Evolutionary conservation across 176 grass and related monocot species (phyloP).

Genomic region (Triticum monococcum): DNA sequence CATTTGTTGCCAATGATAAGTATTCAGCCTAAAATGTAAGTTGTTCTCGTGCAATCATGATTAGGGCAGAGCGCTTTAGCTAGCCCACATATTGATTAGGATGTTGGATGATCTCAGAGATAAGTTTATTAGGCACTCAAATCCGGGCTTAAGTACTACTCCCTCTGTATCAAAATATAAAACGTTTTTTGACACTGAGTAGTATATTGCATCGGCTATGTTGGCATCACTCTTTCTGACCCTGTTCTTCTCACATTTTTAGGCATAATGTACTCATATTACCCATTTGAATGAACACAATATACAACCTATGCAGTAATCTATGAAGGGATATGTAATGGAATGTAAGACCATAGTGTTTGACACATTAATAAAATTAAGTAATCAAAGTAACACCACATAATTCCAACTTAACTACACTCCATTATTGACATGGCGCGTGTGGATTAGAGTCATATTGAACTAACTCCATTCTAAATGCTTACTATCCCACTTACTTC

Average conservation of each 20-base stretch:
- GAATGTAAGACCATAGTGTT: neutral
- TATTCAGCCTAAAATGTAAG: neutral
- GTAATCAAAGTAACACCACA: neutral
- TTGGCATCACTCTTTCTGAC: neutral
- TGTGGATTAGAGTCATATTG: neutral
- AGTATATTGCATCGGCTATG: neutral
- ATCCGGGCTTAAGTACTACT: neutral
- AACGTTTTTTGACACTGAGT: neutral
- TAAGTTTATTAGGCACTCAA: neutral
- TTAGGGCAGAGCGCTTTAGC: neutral
- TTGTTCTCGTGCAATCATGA: neutral
- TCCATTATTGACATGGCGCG: neutral
- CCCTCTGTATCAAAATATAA: too few relatives aligned
- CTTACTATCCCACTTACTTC: conserved; percentile 44
- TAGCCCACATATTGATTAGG: neutral
- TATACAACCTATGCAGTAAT: neutral
- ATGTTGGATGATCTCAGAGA: neutral
- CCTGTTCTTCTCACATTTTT: neutral
- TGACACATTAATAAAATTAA: neutral
- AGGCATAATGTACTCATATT: neutral
- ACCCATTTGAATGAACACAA: neutral
- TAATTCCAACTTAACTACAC: neutral
- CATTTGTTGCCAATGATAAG: neutral
- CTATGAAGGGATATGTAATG: neutral
- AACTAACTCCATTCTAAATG: neutral